Evolutionary conservation across 768 basidiomycete genomes (phyloP), one percentile per base, ranked within the genome.

Genomic region (Termitomyces sp.): DNA sequence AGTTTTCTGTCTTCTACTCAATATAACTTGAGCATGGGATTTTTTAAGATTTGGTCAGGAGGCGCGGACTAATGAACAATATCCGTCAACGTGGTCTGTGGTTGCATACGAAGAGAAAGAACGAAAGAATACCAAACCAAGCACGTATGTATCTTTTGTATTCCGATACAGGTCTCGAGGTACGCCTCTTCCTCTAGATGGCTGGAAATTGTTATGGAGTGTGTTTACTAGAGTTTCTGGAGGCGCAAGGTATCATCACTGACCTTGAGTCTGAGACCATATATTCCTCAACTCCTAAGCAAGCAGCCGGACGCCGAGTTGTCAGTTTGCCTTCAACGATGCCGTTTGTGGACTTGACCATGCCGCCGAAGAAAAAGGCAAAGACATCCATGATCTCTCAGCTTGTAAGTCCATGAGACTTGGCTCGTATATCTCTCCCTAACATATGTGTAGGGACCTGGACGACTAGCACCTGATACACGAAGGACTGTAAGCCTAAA

Each of bases 151-250:
- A 31, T 83, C 85, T 15, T 91, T 91, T 67, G 75, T 83, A 3
- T 91, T 90, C 69, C 78, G 85, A 45, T 91, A 91, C 69, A 76
- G 86, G 31, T 76, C 83, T 42, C 74, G 71, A 59, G 84, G 87
- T 86, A 62, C 47, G 74, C 68, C 37, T 37, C 29, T 36, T 34
- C 7, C 57, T 42, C 31, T 52, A 50, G 8, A 52, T 45, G 11
- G 8, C 37, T 9, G 40, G 40, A 11, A 5, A n/a, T 43, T 53
- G 58, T 29, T 38, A 20, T 20, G 25, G 15, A 47, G 48, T 42
- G 42, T 40, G 5, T n/a, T 20, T 57, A 52, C 36, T 59, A 84
- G 85, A 81, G 45, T 85, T 83, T 60, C 68, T 85, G 52, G 74
- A 77, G 62, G 68, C 77, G 34, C 84, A 85, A 69, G 82, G 83